These are phyloP conservation scores for Russula dissimulans DNA, from an alignment of 768 basidiomycete species.

Conservation along the genomic window DNA sequence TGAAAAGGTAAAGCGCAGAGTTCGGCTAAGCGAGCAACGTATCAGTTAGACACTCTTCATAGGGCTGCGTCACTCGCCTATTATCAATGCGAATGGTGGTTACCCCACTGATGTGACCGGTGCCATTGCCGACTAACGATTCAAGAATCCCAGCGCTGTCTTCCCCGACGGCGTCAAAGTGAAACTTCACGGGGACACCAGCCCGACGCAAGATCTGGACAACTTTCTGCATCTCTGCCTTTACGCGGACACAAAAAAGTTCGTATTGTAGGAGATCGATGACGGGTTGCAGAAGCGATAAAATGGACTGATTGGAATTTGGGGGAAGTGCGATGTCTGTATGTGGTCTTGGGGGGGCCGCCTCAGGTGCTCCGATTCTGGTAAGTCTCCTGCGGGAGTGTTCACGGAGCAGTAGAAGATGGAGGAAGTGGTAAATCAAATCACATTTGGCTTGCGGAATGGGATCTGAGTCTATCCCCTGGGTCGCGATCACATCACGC, in stretches of 20 bases:
- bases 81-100: conserved; percentile 62
- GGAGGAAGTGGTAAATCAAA: conserved; percentile 56
- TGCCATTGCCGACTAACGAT: conserved; percentile 34
- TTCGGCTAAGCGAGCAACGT: conserved; percentile 38
- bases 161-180: conserved; percentile 59
- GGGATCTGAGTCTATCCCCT: conserved; percentile 3
- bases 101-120: conserved; percentile 54
- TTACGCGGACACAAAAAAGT: conserved; percentile 58
- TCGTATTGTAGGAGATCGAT: conserved; percentile 76
- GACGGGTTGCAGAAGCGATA: conserved; percentile 58
- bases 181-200: conserved; percentile 47
- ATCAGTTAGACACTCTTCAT: neutral
- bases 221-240: conserved; percentile 46
- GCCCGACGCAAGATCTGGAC: conserved; percentile 39
- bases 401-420: conserved; percentile 52
- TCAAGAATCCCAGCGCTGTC: conserved; percentile 51
- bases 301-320: conserved; percentile 23
- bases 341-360: conserved; percentile 15
- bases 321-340: conserved; percentile 14
- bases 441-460: conserved; percentile 38
- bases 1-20: conserved; percentile 63
- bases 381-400: conserved; percentile 42
- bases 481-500: conserved; percentile 14
- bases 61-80: conserved; percentile 32
- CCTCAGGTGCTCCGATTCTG: conserved; percentile 28